These are phyloP conservation scores for Pilobolus umbonatus DNA, from an alignment of 192 early-diverging fungal species.

Conservation along the genomic window DNA sequence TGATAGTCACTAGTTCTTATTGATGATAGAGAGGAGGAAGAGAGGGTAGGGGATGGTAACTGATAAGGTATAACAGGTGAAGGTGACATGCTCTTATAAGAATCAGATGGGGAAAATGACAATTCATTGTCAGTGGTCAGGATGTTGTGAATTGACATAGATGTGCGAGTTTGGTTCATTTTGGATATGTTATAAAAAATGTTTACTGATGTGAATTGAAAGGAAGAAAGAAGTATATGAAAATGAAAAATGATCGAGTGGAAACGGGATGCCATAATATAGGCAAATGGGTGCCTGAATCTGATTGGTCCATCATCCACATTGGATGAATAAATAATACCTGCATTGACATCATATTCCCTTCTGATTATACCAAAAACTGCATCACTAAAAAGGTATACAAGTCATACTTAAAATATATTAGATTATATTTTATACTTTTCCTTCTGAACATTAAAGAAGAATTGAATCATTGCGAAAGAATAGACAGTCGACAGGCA, in stretches of 20 bases:
- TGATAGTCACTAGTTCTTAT: too few relatives aligned
- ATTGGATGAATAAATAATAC: too few relatives aligned
- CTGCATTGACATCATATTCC: too few relatives aligned
- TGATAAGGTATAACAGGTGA: slow-evolving; percentile 1
- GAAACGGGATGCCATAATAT: background rate
- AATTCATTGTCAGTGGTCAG: background rate
- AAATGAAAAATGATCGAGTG: background rate
- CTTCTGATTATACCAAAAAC: too few relatives aligned
- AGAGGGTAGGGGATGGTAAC: background rate
- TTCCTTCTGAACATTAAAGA: too few relatives aligned
- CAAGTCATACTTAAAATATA: too few relatives aligned
- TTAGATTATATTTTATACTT: too few relatives aligned
- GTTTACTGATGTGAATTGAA: background rate
- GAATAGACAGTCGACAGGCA: too few relatives aligned
- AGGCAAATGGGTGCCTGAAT: background rate
- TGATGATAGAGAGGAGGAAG: too few relatives aligned
- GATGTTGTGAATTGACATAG: slow-evolving; percentile 6
- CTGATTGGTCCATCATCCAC: too few relatives aligned
- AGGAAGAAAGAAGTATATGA: background rate
- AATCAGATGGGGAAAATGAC: slow-evolving; percentile 11
- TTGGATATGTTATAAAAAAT: background rate
- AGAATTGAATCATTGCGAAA: too few relatives aligned
- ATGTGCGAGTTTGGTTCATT: background rate
- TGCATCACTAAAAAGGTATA: too few relatives aligned
- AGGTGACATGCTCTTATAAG: background rate